Conservation (phyloP, 768 basidiomycete genomes). For the Floccularia luteovirens region DNA sequence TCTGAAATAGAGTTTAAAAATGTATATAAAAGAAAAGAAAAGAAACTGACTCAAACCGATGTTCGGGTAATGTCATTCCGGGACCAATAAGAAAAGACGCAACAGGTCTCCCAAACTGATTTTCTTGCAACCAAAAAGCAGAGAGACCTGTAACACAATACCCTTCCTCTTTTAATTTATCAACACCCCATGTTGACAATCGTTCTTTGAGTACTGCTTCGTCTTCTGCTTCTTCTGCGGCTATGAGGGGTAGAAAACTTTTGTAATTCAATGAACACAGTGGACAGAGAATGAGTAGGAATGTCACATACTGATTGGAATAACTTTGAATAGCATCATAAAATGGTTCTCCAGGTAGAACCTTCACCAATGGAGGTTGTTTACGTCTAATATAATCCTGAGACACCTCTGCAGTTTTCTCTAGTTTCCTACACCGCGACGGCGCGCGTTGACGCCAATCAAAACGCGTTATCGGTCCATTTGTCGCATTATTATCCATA, state of each 20-base stretch:
- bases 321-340: conserved; percentile 48
- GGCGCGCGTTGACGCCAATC: conserved; percentile 55
- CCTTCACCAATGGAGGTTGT: conserved; percentile 22
- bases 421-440: conserved; percentile 26
- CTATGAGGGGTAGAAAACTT: conserved; percentile 41
- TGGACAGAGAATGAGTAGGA: not conserved
- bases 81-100: conserved; percentile 62
- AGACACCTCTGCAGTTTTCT: conserved; percentile 3
- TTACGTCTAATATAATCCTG: conserved; percentile 27
- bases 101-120: conserved; percentile 55
- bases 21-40: conserved; percentile 2
- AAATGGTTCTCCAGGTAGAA: conserved; percentile 30
- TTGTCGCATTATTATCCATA: not conserved
- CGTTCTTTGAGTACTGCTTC: conserved; percentile 54
- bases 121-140: conserved; percentile 64
- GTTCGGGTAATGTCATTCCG: conserved; percentile 52
- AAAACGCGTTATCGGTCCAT: conserved; percentile 29
- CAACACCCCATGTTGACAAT: conserved; percentile 58
- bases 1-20: conserved; percentile 26
- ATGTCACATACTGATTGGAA: conserved; percentile 36
- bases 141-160: conserved; percentile 61
- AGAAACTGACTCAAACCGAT: conserved; percentile 65
- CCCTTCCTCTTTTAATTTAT: conserved; percentile 57
- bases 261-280: not conserved
- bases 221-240: conserved; percentile 58